These are phyloP conservation scores for Oropetium thomaeum DNA, from an alignment of 176 grass and related monocot species.

Conservation along the genomic window DNA sequence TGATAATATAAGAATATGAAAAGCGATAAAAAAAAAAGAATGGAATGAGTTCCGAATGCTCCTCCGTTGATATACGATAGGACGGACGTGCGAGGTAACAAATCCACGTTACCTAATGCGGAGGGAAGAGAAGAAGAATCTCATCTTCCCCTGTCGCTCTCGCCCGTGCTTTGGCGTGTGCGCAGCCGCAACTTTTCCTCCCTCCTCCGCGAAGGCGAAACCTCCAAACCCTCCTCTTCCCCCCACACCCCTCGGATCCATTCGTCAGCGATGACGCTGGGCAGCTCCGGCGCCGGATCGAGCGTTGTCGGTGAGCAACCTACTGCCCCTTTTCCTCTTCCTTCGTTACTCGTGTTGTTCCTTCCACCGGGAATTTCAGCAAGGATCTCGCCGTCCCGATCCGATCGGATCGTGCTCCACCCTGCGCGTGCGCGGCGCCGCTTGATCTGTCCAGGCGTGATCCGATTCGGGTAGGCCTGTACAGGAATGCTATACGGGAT, in stretches of 20 bases:
- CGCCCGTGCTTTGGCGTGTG: neutral
- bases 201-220: neutral
- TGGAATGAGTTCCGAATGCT: neutral
- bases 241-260: neutral
- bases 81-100: neutral
- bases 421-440: neutral
- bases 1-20: no score
- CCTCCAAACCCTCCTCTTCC: neutral
- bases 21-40: neutral
- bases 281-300: slow-evolving; percentile 58
- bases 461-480: neutral
- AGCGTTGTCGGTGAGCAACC: slow-evolving; percentile 55
- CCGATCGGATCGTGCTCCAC: neutral
- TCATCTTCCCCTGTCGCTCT: neutral
- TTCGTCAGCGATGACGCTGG: slow-evolving; percentile 45
- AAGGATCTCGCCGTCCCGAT: neutral
- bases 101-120: neutral
- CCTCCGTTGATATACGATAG: slow-evolving; percentile 12
- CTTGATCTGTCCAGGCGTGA: neutral
- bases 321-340: neutral
- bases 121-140: neutral
- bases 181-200: slow-evolving; percentile 21
- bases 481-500: neutral
- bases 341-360: no score
- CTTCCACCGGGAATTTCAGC: neutral